A percentile compares a stretch with the other conserved stretches of the same genome.
Evolutionary conservation across 176 grass and related monocot genomes (phyloP).

Genomic region (Puccinellia tenuiflora): DNA sequence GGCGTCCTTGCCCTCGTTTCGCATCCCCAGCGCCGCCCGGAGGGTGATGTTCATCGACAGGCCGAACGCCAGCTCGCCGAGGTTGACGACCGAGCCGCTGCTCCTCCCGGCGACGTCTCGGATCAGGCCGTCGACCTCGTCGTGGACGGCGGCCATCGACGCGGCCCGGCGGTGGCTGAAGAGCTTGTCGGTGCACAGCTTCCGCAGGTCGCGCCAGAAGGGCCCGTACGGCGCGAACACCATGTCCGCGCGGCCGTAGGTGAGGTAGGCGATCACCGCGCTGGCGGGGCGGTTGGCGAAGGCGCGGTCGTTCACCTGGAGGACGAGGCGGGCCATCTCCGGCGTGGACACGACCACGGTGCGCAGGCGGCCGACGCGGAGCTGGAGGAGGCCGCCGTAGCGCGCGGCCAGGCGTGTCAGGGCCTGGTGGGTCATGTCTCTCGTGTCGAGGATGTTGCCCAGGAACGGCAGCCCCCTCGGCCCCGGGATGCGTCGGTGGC

Average conservation of each 20-base stretch:
- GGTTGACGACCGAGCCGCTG: conserved; percentile 19
- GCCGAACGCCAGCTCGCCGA: conserved; percentile 36
- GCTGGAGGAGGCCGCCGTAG: conserved; percentile 36
- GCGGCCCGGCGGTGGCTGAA: conserved; percentile 34
- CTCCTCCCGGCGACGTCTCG: not conserved
- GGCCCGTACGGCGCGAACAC: conserved; percentile 51
- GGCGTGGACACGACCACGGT: conserved; percentile 33
- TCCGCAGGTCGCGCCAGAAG: conserved; percentile 56
- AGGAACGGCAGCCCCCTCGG: conserved; percentile 29
- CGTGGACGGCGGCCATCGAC: conserved; percentile 37
- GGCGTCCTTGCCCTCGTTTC: conserved; percentile 16
- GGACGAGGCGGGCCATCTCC: conserved; percentile 28
- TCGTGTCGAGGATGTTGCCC: conserved; percentile 39
- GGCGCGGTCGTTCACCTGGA: conserved; percentile 36
- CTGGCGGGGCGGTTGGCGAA: conserved; percentile 41
- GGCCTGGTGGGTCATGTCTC: conserved; percentile 40
- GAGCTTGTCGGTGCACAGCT: conserved; percentile 48
- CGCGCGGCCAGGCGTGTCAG: conserved; percentile 21
- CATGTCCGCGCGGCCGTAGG: conserved; percentile 50
- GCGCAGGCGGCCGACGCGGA: conserved; percentile 27
- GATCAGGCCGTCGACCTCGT: conserved; percentile 9
- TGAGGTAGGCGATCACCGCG: conserved; percentile 28
- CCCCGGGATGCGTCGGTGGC: conserved; percentile 3
- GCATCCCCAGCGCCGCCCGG: conserved; percentile 39
- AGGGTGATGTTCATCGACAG: conserved; percentile 43